Evolutionary conservation across 495 filamentous ascomycete genomes (phyloP), one percentile per base, ranked within the genome.

Genomic region (Glonium stellatum): DNA sequence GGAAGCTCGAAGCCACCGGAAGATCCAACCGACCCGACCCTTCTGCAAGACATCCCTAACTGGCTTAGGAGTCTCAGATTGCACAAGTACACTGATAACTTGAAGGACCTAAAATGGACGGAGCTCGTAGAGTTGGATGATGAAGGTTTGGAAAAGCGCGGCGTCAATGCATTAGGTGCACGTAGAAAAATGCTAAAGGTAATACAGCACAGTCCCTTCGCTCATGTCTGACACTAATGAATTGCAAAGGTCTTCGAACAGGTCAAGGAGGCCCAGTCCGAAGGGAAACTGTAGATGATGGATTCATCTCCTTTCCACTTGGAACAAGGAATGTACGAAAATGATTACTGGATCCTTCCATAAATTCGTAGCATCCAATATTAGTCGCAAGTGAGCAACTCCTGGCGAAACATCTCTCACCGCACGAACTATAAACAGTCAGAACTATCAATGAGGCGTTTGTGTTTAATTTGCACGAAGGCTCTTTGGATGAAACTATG

Each of bases 171-270:
- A 46, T 80, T 97, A 60, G 93, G 93, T 64, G 93, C 93, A 19
- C 80, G 93, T 59, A 89, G 91, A 74, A 98, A 98, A 80, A 96
- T 98, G 91, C 77, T 98, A 48, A 98, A 98, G 83, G 93, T 89
- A 60, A 69, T 79, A 73, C 49, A n/a, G 10, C n/a, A 50, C 11
- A n/a, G n/a, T 23, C 0, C 2, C 12, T n/a, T 12, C 36, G 53
- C 36, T 27, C 35, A 42, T 41, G 34, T 21, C 23, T 22, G 42
- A n/a, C 46, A 22, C 61, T 67, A 62, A 64, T 47, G 15, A 21
- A 13, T 10, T 31, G 15, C 13, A 12, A 44, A 68, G 65, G 65
- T 68, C 21, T 68, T 68, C 46, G 65, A 68, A 68, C 92, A 97
- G 78, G 92, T 98, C 69, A 87, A 85, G 68, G 90, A 88, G 66